A percentile compares a stretch with the other conserved stretches of the same genome.
Evolutionary conservation across 169 alveolate genomes (phyloP).

Genomic region (Haemoproteus tartakovskyi): DNA sequence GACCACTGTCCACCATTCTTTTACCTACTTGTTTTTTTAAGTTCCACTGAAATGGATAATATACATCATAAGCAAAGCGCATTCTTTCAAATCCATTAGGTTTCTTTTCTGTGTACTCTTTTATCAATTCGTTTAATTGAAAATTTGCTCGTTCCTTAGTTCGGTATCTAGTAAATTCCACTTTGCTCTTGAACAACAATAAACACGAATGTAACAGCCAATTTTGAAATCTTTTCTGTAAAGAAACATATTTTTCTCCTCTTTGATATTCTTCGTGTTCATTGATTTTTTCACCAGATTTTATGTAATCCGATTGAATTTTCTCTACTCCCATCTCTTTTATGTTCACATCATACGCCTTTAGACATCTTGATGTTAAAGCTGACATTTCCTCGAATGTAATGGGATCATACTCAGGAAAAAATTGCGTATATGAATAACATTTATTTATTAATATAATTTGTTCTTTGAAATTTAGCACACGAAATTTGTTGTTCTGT

Average conservation of each 20-base stretch:
- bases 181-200: slow-evolving; percentile 75
- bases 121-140: slow-evolving; percentile 72
- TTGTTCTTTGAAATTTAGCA: slow-evolving; percentile 68
- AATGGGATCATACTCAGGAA: slow-evolving; percentile 74
- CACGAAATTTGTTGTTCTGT: slow-evolving; percentile 61
- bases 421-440: slow-evolving; percentile 51
- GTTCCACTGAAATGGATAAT: slow-evolving; percentile 75
- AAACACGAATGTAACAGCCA: slow-evolving; percentile 72
- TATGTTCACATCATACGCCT: slow-evolving; percentile 26
- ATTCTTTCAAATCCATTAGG: slow-evolving; percentile 63
- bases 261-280: not conserved
- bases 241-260: slow-evolving; percentile 2
- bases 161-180: slow-evolving; percentile 70
- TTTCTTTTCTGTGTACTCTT: slow-evolving; percentile 53
- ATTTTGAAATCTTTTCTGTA: slow-evolving; percentile 49
- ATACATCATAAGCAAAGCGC: slow-evolving; percentile 69
- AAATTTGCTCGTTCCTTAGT: slow-evolving; percentile 76
- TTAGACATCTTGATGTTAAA: slow-evolving; percentile 69
- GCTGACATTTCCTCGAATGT: slow-evolving; percentile 74
- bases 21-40: slow-evolving; percentile 73
- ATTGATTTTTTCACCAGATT: not conserved
- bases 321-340: too few species aligned
- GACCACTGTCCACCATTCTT: slow-evolving; percentile 73
- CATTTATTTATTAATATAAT: slow-evolving; percentile 68
- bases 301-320: too few species aligned